Conservation (phyloP, 768 basidiomycete genomes). For the Boletus patriciae region DNA sequence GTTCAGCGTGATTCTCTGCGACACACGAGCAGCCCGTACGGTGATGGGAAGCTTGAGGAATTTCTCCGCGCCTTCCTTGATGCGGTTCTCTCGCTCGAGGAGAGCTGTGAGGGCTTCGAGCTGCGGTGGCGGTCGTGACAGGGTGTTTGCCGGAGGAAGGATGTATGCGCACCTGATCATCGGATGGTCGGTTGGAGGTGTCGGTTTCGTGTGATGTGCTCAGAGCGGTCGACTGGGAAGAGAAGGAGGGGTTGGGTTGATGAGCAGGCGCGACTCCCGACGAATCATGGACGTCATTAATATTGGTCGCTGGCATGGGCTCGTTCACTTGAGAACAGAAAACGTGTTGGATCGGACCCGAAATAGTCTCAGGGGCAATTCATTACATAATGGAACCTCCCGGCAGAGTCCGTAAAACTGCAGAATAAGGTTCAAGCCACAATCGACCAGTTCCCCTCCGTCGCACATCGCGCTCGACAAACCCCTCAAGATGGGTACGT, state of each 20-base stretch:
- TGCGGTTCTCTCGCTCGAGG: conserved; percentile 73
- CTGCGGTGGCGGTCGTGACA: conserved; percentile 38
- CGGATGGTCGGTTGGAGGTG: conserved; percentile 16
- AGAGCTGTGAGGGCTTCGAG: conserved; percentile 65
- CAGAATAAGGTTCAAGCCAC: conserved; percentile 36
- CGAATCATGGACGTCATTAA: conserved; percentile 27
- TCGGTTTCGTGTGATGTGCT: conserved; percentile 27
- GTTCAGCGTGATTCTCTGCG: conserved; percentile 10
- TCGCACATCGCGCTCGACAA: conserved; percentile 39
- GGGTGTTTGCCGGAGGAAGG: not conserved
- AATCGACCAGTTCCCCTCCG: conserved; percentile 43
- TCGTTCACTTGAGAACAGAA: not conserved
- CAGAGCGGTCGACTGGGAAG: conserved; percentile 31
- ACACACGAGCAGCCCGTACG: conserved; percentile 33
- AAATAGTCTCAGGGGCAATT: not conserved
- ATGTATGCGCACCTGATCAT: conserved; percentile 32
- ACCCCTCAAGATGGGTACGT: conserved; percentile 66
- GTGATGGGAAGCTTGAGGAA: conserved; percentile 67
- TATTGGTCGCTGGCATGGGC: conserved; percentile 29
- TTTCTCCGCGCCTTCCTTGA: conserved; percentile 92
- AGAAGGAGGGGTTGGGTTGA: conserved; percentile 29
- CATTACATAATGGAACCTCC: not conserved
- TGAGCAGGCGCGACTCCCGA: conserved; percentile 20
- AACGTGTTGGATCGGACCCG: not conserved
- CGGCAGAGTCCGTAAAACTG: conserved; percentile 33